Conservation (phyloP, 2,329 filamentous ascomycete species). For the Juglanconis oblonga region DNA sequence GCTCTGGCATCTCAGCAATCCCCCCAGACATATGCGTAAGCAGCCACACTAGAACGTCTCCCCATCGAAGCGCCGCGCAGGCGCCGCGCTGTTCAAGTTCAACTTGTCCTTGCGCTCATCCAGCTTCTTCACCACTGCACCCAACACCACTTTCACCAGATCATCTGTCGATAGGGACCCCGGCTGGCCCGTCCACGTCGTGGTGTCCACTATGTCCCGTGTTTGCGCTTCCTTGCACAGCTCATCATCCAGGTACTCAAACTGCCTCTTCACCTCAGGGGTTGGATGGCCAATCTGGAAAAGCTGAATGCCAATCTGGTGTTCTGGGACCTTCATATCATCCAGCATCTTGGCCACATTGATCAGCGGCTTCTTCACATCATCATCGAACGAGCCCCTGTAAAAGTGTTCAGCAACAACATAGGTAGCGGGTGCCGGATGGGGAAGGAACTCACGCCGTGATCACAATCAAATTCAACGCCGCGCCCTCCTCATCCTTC, state of each 20-base stretch:
- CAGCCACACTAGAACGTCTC: background rate
- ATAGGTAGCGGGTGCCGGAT: background rate
- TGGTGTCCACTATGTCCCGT: constrained; percentile 22
- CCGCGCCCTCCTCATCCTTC: constrained; percentile 24
- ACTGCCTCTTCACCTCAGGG: constrained; percentile 17
- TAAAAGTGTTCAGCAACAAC: background rate
- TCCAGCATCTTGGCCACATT: constrained; percentile 20
- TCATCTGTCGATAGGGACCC: constrained; percentile 20
- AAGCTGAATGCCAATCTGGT: constrained; percentile 23
- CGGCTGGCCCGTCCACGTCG: constrained; percentile 12
- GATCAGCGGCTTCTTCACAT: constrained; percentile 20
- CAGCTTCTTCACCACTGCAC: constrained; percentile 23
- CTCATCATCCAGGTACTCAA: constrained; percentile 23
- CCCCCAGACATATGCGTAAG: background rate
- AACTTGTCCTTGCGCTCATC: constrained; percentile 19
- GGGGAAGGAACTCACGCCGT: constrained; percentile 18
- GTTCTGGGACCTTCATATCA: constrained; percentile 20
- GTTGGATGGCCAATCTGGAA: constrained; percentile 22
- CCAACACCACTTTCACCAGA: constrained; percentile 21
- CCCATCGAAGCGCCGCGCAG: constrained; percentile 11
- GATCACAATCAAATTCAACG: constrained; percentile 28
- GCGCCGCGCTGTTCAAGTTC: constrained; percentile 11
- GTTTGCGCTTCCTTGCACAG: constrained; percentile 21
- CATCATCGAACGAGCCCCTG: constrained; percentile 20
- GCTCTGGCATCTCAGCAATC: background rate